Evolutionary conservation across 139 green algal species (phyloP).

Genomic region (Zygnema cylindricum): DNA sequence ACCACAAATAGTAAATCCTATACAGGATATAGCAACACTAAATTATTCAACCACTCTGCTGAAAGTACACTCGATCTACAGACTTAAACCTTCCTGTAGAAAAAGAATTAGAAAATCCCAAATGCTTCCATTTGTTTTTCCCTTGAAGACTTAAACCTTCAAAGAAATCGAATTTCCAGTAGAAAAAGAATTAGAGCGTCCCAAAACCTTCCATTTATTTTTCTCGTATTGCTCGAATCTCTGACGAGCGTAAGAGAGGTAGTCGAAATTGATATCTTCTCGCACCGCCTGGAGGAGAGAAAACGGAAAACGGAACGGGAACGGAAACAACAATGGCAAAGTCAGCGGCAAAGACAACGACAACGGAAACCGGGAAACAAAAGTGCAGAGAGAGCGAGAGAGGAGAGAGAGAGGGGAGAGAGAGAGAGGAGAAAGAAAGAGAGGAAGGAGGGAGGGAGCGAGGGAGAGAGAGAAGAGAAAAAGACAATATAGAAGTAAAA

Average conservation of each 20-base stretch:
- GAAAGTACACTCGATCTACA: no score
- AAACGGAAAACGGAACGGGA: background rate
- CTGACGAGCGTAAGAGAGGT: background rate
- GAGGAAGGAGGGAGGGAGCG: no score
- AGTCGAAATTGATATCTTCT: conserved; percentile 24
- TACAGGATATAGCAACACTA: no score
- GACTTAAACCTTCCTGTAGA: no score
- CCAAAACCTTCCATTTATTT: background rate
- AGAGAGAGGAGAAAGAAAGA: background rate
- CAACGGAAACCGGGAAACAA: background rate
- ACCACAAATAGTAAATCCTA: no score
- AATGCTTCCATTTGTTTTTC: no score
- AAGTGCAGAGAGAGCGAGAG: background rate
- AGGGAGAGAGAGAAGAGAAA: background rate
- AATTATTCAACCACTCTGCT: no score
- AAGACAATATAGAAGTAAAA: background rate
- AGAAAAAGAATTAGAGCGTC: no score
- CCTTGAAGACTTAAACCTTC: no score
- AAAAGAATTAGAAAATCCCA: no score
- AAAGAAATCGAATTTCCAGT: no score
- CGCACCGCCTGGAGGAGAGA: background rate
- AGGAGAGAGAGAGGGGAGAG: background rate
- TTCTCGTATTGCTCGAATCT: conserved; percentile 11
- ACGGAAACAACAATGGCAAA: conserved; percentile 3
- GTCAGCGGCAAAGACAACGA: background rate